Conservation (phyloP, 805 yeast species). For the Huiozyma naganishii region DNA sequence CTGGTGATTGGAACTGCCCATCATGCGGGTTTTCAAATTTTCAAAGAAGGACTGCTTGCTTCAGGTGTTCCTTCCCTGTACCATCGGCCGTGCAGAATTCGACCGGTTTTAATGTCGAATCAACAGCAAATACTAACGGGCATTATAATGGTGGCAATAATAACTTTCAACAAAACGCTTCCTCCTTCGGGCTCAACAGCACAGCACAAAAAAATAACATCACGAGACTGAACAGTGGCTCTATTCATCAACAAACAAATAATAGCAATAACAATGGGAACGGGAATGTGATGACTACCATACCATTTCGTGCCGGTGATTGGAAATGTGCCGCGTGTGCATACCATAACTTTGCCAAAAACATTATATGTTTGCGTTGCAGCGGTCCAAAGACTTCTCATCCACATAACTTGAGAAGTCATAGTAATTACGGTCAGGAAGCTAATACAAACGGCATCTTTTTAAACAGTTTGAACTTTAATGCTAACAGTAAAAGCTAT, state of each 20-base stretch:
- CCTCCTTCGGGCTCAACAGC: not conserved
- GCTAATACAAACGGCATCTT: not conserved
- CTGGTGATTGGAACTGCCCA: constrained; percentile 98
- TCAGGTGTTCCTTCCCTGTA: constrained; percentile 84
- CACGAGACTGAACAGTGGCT: constrained; percentile 7
- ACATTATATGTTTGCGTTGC: constrained; percentile 76
- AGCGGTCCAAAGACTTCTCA: constrained; percentile 48
- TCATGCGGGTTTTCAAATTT: constrained; percentile 91
- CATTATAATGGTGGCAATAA: constrained; percentile 3
- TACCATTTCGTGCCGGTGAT: constrained; percentile 95
- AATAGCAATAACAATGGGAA: constrained; percentile 15
- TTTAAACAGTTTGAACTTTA: constrained; percentile 3
- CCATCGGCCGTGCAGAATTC: constrained; percentile 29
- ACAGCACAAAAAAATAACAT: not conserved
- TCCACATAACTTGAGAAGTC: not conserved
- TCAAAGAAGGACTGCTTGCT: constrained; percentile 88
- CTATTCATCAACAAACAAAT: constrained; percentile 6
- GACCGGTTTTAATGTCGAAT: constrained; percentile 14
- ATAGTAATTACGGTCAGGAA: not conserved
- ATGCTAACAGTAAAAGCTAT: constrained; percentile 2
- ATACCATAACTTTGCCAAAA: constrained; percentile 89
- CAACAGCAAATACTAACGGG: constrained; percentile 3
- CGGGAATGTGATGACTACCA: constrained; percentile 29
- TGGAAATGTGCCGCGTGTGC: constrained; percentile 83
- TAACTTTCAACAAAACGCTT: not conserved